A percentile compares a stretch with the other conserved stretches of the same genome.
Conservation (phyloP, 345 rosid species). For the Viola odorata region DNA sequence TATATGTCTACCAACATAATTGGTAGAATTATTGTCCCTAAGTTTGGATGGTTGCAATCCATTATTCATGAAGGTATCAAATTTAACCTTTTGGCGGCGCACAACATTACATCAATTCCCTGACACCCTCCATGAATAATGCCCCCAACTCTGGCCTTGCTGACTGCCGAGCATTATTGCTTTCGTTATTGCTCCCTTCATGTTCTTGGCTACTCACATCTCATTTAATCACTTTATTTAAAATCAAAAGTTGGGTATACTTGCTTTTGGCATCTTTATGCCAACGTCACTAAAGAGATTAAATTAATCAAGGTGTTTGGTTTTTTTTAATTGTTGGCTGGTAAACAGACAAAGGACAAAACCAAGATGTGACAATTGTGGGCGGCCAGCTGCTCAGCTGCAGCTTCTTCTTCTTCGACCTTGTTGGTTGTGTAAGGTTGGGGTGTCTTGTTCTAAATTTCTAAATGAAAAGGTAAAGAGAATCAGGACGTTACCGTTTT, state of each 20-base stretch:
- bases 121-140: too few species aligned
- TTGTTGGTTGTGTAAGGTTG: background rate
- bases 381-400: constrained; percentile 5
- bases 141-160: too few species aligned
- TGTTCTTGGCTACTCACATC: background rate
- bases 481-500: background rate
- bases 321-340: background rate
- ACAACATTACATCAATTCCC: too few species aligned
- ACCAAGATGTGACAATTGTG: background rate
- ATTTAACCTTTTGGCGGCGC: too few species aligned
- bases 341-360: constrained; percentile 5
- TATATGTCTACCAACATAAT: too few species aligned
- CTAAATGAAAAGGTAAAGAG: background rate
- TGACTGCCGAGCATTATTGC: too few species aligned
- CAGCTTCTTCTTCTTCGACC: background rate
- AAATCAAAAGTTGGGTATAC: background rate
- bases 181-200: background rate
- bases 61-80: too few species aligned
- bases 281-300: background rate
- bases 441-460: background rate
- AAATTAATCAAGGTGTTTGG: background rate
- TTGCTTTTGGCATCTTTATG: constrained; percentile 7
- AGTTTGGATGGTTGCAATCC: too few species aligned
- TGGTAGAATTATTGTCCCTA: too few species aligned
- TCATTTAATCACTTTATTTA: too few species aligned